Evolutionary conservation across 1,139 yeast genomes (phyloP), one percentile per base, ranked within the genome.

Genomic region (Sugiyamaella pinicola): DNA sequence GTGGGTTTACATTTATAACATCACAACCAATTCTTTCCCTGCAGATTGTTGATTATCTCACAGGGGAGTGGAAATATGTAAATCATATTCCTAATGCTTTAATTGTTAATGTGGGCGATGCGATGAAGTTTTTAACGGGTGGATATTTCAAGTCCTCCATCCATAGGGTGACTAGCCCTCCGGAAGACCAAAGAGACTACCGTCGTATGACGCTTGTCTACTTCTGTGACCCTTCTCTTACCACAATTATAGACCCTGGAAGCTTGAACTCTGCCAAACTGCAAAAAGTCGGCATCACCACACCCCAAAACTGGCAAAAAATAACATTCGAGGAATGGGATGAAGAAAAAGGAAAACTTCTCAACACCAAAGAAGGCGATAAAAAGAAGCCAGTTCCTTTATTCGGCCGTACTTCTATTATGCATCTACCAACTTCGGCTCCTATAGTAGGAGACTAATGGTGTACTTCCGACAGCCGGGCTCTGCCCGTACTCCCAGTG

Each of bases 51-150:
- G 80, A 78, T 56, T 74, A 74, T 57, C 71, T 63, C 47, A 71
- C 76, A 18, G 77, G 78, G 1, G 64, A 69, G n/a, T 78, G 82
- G 81, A 72, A 67, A 53, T 78, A 74, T 60, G 80, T 78, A 15
- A 68, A 69, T 29, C 80, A 78, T 59, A 69, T 70, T 5, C 79
- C 78, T 6, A 66, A 72, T 43, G 73, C 80, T 1, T 67, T 78
- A 29, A 71, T 78, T 50, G 81, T 78, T 7, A 78, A 78, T 55
- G 68, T 77, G 49, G 81, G 80, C 7, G 82, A 78, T 61, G 75
- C 77, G 0, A 58, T 78, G 60, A 79, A 77, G 59, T 76, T 77
- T 53, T 65, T 77, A 40, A 74, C 78, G 28, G 81, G 80, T 3
- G 79, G 80, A 0, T 75, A 73, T 49, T 78, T 77, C 66, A 75